A percentile compares a stretch with the other conserved stretches of the same genome.
phyloP scores from a whole-genome alignment of 2,329 filamentous ascomycete species.

The Penicillium sp. region DNA sequence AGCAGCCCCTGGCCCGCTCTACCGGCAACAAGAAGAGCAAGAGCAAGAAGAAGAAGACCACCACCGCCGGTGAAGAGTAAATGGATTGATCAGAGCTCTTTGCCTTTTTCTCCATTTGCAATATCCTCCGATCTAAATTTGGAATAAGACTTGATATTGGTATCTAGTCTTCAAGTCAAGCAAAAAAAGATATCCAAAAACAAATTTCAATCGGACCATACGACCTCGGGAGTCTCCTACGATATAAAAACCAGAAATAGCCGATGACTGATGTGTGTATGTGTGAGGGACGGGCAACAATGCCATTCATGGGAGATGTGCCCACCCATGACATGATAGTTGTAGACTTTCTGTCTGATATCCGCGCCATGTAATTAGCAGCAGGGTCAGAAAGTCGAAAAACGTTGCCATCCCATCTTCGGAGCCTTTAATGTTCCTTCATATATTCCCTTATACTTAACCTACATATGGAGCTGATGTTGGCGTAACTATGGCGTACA shows the following conservation, averaged over 20 bases:
- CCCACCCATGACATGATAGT: neutral
- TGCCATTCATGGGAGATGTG: neutral
- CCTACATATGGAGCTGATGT: too few relatives aligned
- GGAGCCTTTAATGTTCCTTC: neutral
- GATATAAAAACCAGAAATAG: conserved; percentile 9
- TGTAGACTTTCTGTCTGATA: neutral
- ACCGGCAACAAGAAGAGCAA: conserved; percentile 75
- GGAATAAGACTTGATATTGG: conserved; percentile 2
- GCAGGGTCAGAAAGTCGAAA: neutral
- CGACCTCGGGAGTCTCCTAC: conserved; percentile 1
- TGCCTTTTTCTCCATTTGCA: conserved; percentile 16
- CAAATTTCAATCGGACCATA: conserved; percentile 16
- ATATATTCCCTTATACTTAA: neutral
- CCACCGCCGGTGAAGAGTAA: conserved; percentile 45
- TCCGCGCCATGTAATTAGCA: neutral
- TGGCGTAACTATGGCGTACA: too few relatives aligned
- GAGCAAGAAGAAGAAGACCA: conserved; percentile 80
- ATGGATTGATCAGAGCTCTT: conserved; percentile 17
- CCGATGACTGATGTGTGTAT: neutral
- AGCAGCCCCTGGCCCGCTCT: conserved; percentile 72
- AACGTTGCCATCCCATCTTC: neutral
- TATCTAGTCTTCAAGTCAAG: neutral
- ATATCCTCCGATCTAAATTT: conserved; percentile 18
- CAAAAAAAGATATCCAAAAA: conserved; percentile 27
- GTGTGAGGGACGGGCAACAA: neutral